Evolutionary conservation across 2,329 filamentous ascomycete genomes (phyloP).

Genomic region (Fusarium devonianum): DNA sequence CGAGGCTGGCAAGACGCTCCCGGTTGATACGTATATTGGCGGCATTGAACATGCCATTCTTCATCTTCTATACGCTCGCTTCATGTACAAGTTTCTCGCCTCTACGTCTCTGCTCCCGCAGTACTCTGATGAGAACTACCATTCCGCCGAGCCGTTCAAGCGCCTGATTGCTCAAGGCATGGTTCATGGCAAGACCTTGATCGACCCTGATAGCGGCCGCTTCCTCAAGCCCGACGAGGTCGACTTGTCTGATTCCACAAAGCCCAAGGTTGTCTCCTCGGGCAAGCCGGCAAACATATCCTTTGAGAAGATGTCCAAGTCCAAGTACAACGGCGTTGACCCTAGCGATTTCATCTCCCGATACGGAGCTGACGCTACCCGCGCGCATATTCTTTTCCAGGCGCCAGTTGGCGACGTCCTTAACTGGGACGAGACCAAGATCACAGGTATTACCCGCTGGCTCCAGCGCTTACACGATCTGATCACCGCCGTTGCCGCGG

Average conservation of each 20-base stretch:
- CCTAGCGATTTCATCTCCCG: slow-evolving; percentile 74
- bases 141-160: slow-evolving; percentile 76
- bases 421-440: slow-evolving; percentile 87
- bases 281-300: slow-evolving; percentile 66
- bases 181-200: slow-evolving; percentile 88
- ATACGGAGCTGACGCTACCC: slow-evolving; percentile 83
- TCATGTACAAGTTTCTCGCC: slow-evolving; percentile 87
- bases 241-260: slow-evolving; percentile 62
- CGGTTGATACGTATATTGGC: slow-evolving; percentile 88
- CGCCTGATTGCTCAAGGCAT: slow-evolving; percentile 88
- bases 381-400: slow-evolving; percentile 89
- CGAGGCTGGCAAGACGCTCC: slow-evolving; percentile 65
- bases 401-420: slow-evolving; percentile 84
- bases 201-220: slow-evolving; percentile 74
- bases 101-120: slow-evolving; percentile 58
- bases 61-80: slow-evolving; percentile 86
- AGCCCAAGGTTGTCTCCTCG: slow-evolving; percentile 68
- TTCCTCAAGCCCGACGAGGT: slow-evolving; percentile 82
- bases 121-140: slow-evolving; percentile 42
- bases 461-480: slow-evolving; percentile 71
- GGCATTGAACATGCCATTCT: slow-evolving; percentile 92
- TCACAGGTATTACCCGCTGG: slow-evolving; percentile 84
- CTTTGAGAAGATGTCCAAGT: slow-evolving; percentile 95
- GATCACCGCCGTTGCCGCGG: slow-evolving; percentile 45
- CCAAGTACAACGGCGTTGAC: slow-evolving; percentile 90